Evolutionary conservation across 768 basidiomycete species (phyloP).

Genomic region (Tricholoma hemisulphureum): DNA sequence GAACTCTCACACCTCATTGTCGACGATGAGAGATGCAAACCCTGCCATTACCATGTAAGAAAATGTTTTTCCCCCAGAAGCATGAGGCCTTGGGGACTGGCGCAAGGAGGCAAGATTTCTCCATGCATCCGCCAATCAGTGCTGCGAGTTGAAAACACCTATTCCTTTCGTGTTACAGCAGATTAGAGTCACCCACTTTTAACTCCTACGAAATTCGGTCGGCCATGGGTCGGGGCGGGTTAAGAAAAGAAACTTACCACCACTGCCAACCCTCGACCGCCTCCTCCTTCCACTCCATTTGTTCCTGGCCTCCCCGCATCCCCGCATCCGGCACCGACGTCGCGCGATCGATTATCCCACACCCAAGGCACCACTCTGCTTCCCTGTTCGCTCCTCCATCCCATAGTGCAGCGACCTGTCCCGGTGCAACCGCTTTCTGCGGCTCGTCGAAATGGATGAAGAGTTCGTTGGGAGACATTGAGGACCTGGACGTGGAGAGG

Average conservation of each 20-base stretch:
- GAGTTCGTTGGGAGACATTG: constrained; percentile 22
- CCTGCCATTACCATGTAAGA: too few species aligned
- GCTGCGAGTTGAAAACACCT: too few species aligned
- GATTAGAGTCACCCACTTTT: background rate
- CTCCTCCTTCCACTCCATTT: background rate
- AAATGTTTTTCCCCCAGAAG: too few species aligned
- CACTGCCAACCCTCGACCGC: background rate
- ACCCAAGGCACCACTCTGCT: constrained; percentile 79
- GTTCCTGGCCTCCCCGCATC: background rate
- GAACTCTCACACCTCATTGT: too few species aligned
- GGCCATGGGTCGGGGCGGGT: too few species aligned
- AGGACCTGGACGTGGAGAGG: constrained; percentile 13
- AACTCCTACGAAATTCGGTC: background rate
- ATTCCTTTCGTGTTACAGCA: background rate
- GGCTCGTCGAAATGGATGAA: constrained; percentile 55
- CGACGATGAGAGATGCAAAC: too few species aligned
- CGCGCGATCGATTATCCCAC: constrained; percentile 57
- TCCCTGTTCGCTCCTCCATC: constrained; percentile 56
- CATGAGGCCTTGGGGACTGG: too few species aligned
- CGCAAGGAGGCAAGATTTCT: too few species aligned
- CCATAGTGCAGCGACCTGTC: constrained; percentile 79
- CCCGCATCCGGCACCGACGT: background rate
- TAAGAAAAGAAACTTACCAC: background rate
- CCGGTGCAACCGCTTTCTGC: constrained; percentile 68
- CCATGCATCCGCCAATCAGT: too few species aligned